phyloP scores from a whole-genome alignment of 2,329 filamentous ascomycete genomes.

The Claviceps maximensis region DNA sequence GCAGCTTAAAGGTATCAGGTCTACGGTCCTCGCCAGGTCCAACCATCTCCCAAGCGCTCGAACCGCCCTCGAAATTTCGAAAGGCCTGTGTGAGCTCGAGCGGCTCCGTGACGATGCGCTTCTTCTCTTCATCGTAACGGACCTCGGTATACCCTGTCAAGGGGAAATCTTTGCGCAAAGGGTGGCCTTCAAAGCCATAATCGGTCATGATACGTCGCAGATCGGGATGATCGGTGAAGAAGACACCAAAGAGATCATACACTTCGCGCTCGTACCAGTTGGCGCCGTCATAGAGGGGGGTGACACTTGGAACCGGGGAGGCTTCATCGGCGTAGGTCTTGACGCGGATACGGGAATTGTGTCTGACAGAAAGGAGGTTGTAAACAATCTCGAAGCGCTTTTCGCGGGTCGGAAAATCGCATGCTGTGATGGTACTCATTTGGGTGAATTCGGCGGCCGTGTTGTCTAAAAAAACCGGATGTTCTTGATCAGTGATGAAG shows the following conservation, averaged over 20 bases:
- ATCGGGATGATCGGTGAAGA: conserved; percentile 92
- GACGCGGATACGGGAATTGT: conserved; percentile 92
- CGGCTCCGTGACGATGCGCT: conserved; percentile 95
- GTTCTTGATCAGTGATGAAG: background rate
- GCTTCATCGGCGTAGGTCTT: conserved; percentile 99
- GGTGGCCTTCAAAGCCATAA: conserved; percentile 97
- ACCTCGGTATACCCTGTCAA: conserved; percentile 97
- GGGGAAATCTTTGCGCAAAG: conserved; percentile 94
- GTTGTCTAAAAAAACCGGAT: conserved; percentile 47
- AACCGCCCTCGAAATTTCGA: conserved; percentile 92
- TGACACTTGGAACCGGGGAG: conserved; percentile 81
- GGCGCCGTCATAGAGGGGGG: conserved; percentile 77
- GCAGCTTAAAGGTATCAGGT: conserved; percentile 84
- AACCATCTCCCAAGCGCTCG: conserved; percentile 54
- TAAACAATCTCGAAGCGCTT: conserved; percentile 97
- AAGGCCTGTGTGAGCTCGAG: conserved; percentile 96
- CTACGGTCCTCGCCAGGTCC: conserved; percentile 60
- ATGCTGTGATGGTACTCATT: conserved; percentile 81
- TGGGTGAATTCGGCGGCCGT: conserved; percentile 95
- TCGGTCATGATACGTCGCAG: conserved; percentile 97
- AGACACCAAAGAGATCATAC: conserved; percentile 94
- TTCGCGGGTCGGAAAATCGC: conserved; percentile 90
- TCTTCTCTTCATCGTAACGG: conserved; percentile 98
- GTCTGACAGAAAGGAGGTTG: conserved; percentile 87
- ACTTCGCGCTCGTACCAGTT: conserved; percentile 99